Conservation (phyloP, 2,329 filamentous ascomycete genomes). For the Cytospora mali region DNA sequence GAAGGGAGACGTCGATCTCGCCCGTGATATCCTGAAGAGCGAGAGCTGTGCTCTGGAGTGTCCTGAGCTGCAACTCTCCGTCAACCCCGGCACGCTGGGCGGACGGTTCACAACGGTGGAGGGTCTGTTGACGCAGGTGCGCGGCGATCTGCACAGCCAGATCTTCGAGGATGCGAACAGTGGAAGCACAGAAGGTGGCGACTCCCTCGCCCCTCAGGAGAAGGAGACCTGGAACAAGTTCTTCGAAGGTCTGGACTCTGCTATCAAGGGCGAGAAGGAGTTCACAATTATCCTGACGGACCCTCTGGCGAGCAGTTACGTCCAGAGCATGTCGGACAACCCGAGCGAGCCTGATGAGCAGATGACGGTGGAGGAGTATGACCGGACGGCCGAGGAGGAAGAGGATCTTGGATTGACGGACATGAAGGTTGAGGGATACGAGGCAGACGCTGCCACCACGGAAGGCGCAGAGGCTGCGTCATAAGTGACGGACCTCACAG, state of each 20-base stretch:
- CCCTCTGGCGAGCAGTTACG: slow-evolving; percentile 88
- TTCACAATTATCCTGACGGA: slow-evolving; percentile 87
- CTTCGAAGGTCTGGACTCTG: slow-evolving; percentile 74
- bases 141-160: slow-evolving; percentile 82
- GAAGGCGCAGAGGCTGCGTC: slow-evolving; percentile 33
- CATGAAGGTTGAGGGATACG: slow-evolving; percentile 91
- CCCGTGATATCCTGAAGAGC: slow-evolving; percentile 92
- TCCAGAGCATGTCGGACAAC: slow-evolving; percentile 84
- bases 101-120: slow-evolving; percentile 97
- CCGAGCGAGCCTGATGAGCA: slow-evolving; percentile 72
- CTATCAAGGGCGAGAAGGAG: slow-evolving; percentile 76
- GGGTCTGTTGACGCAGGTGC: slow-evolving; percentile 88
- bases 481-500: neutral
- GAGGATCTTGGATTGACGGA: slow-evolving; percentile 89
- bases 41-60: slow-evolving; percentile 88
- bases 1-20: slow-evolving; percentile 70
- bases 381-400: slow-evolving; percentile 87
- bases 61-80: slow-evolving; percentile 81
- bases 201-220: slow-evolving; percentile 70
- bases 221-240: slow-evolving; percentile 78
- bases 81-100: slow-evolving; percentile 91
- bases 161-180: slow-evolving; percentile 85
- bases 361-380: slow-evolving; percentile 80
- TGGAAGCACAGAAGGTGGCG: slow-evolving; percentile 61
- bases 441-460: slow-evolving; percentile 40